Conservation (phyloP, 139 green algal genomes). For the Gonium pectorale region DNA sequence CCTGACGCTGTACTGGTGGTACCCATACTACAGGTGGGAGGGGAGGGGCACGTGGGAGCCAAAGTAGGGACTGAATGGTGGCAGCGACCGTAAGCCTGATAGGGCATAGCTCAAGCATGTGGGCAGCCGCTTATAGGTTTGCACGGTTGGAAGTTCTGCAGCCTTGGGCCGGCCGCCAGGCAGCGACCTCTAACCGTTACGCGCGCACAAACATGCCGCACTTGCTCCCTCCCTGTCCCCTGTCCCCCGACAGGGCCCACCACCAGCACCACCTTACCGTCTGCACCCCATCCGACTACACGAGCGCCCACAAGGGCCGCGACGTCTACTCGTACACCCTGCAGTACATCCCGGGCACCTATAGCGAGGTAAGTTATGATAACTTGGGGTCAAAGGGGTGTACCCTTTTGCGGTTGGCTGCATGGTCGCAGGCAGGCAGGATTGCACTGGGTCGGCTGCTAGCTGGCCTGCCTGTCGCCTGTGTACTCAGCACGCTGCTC, state of each 20-base stretch:
- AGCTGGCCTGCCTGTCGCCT: background rate
- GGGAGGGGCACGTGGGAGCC: too few species aligned
- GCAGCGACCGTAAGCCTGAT: too few species aligned
- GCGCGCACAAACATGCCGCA: too few species aligned
- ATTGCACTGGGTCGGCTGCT: background rate
- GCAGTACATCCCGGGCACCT: background rate
- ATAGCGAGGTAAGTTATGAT: constrained; percentile 7
- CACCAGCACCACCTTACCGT: constrained; percentile 36
- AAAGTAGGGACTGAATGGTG: too few species aligned
- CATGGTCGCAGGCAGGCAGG: background rate
- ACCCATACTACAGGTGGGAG: constrained; percentile 24
- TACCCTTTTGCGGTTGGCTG: background rate
- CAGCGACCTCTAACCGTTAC: too few species aligned
- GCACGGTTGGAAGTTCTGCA: too few species aligned
- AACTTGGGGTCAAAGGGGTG: background rate
- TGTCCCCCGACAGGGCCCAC: background rate
- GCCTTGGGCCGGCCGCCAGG: too few species aligned
- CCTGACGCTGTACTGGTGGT: constrained; percentile 21
- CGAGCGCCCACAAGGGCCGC: background rate
- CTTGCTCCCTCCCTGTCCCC: too few species aligned
- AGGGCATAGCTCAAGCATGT: too few species aligned
- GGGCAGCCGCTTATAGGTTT: too few species aligned
- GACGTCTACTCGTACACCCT: background rate
- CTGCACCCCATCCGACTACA: constrained; percentile 20
- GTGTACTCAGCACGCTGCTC: too few species aligned